phyloP scores from a whole-genome alignment of 306 rosid genomes.

The Coriaria nepalensis region DNA sequence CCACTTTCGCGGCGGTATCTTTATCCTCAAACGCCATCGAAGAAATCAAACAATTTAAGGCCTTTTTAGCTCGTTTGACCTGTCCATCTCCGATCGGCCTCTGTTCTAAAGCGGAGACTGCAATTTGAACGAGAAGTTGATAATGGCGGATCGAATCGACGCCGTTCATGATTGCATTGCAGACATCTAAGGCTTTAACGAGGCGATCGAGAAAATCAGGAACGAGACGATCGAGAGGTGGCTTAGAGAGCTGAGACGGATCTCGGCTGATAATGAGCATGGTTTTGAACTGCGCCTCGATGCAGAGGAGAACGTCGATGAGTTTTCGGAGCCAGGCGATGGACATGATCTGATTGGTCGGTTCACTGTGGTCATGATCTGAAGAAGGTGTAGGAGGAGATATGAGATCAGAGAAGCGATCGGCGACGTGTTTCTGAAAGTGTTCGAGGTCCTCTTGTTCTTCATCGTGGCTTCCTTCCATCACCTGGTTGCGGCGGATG shows the following conservation, averaged over 20 bases:
- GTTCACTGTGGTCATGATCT: constrained; percentile 31
- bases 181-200: constrained; percentile 64
- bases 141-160: constrained; percentile 53
- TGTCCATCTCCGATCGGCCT: constrained; percentile 63
- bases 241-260: constrained; percentile 44
- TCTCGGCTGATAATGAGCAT: constrained; percentile 63
- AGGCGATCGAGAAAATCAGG: constrained; percentile 68
- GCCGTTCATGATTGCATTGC: constrained; percentile 70
- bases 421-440: constrained; percentile 60
- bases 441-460: constrained; percentile 79
- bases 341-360: constrained; percentile 36
- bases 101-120: constrained; percentile 48
- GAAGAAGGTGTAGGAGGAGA: constrained; percentile 30
- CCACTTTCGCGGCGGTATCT: constrained; percentile 17
- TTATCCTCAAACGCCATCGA: constrained; percentile 74
- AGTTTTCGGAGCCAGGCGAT: constrained; percentile 60
- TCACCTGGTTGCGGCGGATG: constrained; percentile 79
- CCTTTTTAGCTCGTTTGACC: constrained; percentile 77
- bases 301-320: constrained; percentile 68
- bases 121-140: constrained; percentile 70
- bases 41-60: constrained; percentile 55
- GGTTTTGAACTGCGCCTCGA: constrained; percentile 90
- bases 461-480: constrained; percentile 76
- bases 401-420: constrained; percentile 48
- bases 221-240: constrained; percentile 73